Evolutionary conservation across 768 basidiomycete species (phyloP).

Genomic region (Gymnopilus dilepis): DNA sequence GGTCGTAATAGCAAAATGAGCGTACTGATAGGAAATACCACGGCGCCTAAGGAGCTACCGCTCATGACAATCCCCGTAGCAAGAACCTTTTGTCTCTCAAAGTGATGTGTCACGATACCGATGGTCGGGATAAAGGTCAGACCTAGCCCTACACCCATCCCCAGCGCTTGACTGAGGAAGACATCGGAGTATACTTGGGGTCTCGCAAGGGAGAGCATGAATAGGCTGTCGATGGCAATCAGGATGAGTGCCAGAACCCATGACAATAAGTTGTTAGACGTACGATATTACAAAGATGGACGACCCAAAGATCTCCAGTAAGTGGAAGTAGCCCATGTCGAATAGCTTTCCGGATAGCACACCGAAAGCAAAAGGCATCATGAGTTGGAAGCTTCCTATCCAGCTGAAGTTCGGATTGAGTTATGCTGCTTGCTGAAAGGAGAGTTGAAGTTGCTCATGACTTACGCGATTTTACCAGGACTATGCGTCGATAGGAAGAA

Average conservation of each 20-base stretch:
- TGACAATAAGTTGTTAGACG: neutral
- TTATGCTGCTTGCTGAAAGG: too few relatives aligned
- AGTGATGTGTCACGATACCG: constrained; percentile 46
- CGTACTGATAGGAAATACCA: constrained; percentile 39
- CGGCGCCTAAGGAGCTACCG: constrained; percentile 43
- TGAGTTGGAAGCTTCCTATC: constrained; percentile 53
- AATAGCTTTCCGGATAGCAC: constrained; percentile 46
- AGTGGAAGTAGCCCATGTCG: constrained; percentile 51
- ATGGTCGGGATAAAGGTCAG: constrained; percentile 51
- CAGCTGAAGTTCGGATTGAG: constrained; percentile 34
- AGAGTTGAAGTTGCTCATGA: neutral
- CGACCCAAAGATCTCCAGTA: constrained; percentile 23
- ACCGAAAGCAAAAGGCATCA: constrained; percentile 44
- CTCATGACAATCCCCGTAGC: constrained; percentile 42
- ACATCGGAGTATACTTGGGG: constrained; percentile 23
- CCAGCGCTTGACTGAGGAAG: constrained; percentile 58
- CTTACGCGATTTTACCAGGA: constrained; percentile 12
- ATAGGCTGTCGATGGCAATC: neutral
- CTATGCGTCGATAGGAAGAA: neutral
- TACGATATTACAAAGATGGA: constrained; percentile 29
- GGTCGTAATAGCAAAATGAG: neutral
- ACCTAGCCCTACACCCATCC: constrained; percentile 52
- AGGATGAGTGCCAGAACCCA: neutral
- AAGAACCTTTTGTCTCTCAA: constrained; percentile 40
- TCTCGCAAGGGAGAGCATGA: constrained; percentile 24